Evolutionary conservation across 2,329 filamentous ascomycete species (phyloP), one percentile per base, ranked within the genome.

Genomic region (Fusarium tuaranense): DNA sequence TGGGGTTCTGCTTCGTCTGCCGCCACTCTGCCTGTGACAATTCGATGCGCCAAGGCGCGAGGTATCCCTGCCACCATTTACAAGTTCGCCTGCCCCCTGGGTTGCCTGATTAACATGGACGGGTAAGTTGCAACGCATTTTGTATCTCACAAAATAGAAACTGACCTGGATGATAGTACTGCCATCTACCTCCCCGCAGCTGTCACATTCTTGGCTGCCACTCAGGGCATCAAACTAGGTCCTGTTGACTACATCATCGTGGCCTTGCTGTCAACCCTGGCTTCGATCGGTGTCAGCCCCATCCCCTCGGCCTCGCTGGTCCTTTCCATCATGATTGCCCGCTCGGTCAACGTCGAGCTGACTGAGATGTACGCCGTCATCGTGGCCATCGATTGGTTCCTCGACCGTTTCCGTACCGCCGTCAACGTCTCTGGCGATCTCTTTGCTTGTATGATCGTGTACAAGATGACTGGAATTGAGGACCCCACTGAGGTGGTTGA

Each of bases 141-240:
- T 8, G 22, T 18, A 10, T 13, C 68, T 22, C 20, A 18, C 1
- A 20, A 10, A 10, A 20, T 2, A 16, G 34, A 61, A 44, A 9
- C 67, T 76, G 32, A 76, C 65, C 22, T 75, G 71, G 3, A 14
- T 34, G 20, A 46, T 39, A 81, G 83, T n/a, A 89, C 87, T 3
- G 87, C 87, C 39, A 89, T 89, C 65, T 89, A 89, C 78, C 88
- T 89, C 73, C 88, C 88, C 4, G 83, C 87, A 12, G 86, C 86
- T 59, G 86, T 89, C 18, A 85, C 87, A 22, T 89, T 89, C 80
- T 78, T 89, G 32, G 87, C 87, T 44, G 81, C 83, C 16, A 89
- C 87, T 0, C 87, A 89, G 73, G 86, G 85, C 65, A 84, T 84
- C 22, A 79, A 76, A 0, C 82, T 89, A 16, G 80, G 79, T 27